Evolutionary conservation across 2,329 filamentous ascomycete genomes (phyloP), one percentile per base, ranked within the genome.

Genomic region (Diaporthe eres): DNA sequence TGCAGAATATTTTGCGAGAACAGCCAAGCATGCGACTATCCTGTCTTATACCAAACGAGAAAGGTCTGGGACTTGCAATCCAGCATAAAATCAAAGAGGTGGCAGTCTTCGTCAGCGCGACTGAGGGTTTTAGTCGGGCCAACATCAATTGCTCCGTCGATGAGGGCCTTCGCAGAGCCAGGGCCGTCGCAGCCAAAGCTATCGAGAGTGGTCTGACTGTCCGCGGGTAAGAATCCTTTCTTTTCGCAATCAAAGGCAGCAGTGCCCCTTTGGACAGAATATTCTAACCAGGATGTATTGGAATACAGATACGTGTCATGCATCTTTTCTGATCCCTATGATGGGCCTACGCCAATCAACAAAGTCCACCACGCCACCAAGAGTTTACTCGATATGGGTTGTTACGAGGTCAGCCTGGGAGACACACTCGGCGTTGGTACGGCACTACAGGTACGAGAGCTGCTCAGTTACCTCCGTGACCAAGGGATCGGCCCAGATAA

Each of bases 341-440:
- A 81, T 72, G 84, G 84, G 2, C 79, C 79, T 5, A 85, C 83
- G 1, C 71, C 79, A 0, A 78, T 79, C 1, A 31, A 75, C 5
- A 78, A 78, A 37, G 83, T 85, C 1, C 77, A 80, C 2, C 81
- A 86, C 4, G 83, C 84, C 31, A 86, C 86, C 0, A 77, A 79
- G 82, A 85, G 72, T 80, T 82, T 94, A 19, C 83, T 93, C 0
- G 88, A 90, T 57, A 89, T 91, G 85, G 92, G 92, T 15, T 92
- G 91, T 71, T 91, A 92, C 77, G 91, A 93, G 82, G 89, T 93
- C 72, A 91, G 89, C n/a, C 86, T 93, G 0, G 92, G 91, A 1
- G 92, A 94, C 76, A 94, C 92, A 0, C 88, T 91, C 0, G 92
- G 92, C 6, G 90, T 92, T 80, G 92, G 91, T 10, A 90, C 89